phyloP scores from a whole-genome alignment of 2,329 filamentous ascomycete genomes.

The Colletotrichum sojae region DNA sequence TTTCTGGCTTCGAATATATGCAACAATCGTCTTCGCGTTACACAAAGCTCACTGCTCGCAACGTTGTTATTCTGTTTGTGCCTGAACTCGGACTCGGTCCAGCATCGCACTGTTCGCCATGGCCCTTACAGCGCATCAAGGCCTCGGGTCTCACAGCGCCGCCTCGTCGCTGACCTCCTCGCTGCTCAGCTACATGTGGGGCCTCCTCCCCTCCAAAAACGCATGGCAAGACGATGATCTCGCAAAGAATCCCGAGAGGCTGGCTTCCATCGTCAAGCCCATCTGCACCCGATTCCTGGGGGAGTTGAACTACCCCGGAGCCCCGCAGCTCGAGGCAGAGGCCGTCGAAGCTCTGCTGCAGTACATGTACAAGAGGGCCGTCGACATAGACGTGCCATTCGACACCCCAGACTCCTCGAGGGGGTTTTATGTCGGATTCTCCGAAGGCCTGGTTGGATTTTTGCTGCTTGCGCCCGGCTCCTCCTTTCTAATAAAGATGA shows the following conservation, averaged over 20 bases:
- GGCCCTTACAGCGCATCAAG: slow-evolving; percentile 11
- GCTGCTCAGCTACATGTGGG: slow-evolving; percentile 27
- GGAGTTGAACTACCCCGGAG: slow-evolving; percentile 39
- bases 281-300: slow-evolving; percentile 34
- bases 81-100: no score
- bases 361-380: slow-evolving; percentile 43
- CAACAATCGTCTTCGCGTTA: no score
- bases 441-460: slow-evolving; percentile 39
- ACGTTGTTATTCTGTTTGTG: no score
- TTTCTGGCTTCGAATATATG: no score
- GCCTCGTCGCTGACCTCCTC: slow-evolving; percentile 6
- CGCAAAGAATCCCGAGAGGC: slow-evolving; percentile 25
- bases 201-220: slow-evolving; percentile 2
- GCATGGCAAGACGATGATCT: slow-evolving; percentile 27
- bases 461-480: not conserved
- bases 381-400: slow-evolving; percentile 41
- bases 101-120: not conserved
- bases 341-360: slow-evolving; percentile 39
- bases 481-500: slow-evolving; percentile 9
- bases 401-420: slow-evolving; percentile 42
- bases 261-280: slow-evolving; percentile 27
- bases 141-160: slow-evolving; percentile 24
- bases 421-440: slow-evolving; percentile 42
- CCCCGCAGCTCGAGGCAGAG: slow-evolving; percentile 37
- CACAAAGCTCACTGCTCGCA: no score